A percentile compares a stretch with the other conserved stretches of the same genome.
These are phyloP conservation scores for Moniliophthora roreri DNA, from an alignment of 1,284 basidiomycete genomes.

Conservation along the genomic window DNA sequence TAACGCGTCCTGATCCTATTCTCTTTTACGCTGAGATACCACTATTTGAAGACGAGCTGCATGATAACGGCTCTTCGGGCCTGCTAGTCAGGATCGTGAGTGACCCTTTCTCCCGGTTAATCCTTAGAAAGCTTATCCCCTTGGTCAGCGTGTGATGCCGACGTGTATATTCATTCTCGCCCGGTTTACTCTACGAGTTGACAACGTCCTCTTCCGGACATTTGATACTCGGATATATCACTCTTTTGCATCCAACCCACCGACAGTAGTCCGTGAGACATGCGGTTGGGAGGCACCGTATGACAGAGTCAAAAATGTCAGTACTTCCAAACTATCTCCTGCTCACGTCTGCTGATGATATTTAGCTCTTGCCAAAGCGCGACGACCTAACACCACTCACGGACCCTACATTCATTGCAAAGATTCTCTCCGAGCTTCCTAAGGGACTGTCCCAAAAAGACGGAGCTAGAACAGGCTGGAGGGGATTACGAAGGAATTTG, in stretches of 20 bases:
- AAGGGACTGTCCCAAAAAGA: constrained; percentile 54
- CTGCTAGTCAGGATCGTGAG: constrained; percentile 84
- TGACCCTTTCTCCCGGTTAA: constrained; percentile 16
- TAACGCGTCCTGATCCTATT: constrained; percentile 91
- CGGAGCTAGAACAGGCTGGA: constrained; percentile 77
- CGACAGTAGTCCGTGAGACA: constrained; percentile 76
- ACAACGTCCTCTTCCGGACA: constrained; percentile 91
- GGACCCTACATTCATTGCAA: constrained; percentile 85
- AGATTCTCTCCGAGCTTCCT: constrained; percentile 69
- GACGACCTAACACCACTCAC: constrained; percentile 90
- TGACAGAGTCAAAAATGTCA: constrained; percentile 74
- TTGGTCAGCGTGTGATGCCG: constrained; percentile 89
- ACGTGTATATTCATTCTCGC: constrained; percentile 91
- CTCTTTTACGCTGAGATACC: constrained; percentile 93
- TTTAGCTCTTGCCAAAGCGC: constrained; percentile 72
- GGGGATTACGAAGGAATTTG: constrained; percentile 59
- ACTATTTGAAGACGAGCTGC: constrained; percentile 91
- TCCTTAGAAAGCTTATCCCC: neutral
- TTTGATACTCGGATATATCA: constrained; percentile 92
- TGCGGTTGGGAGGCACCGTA: constrained; percentile 92
- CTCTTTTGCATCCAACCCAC: constrained; percentile 64
- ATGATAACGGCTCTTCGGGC: constrained; percentile 89
- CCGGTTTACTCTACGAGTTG: constrained; percentile 93
- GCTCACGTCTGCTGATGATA: neutral
- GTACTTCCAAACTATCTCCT: constrained; percentile 7